A percentile compares a stretch with the other conserved stretches of the same genome.
Evolutionary conservation across 1,284 basidiomycete genomes (phyloP).

Genomic region (Sphaerobolus stellatus): DNA sequence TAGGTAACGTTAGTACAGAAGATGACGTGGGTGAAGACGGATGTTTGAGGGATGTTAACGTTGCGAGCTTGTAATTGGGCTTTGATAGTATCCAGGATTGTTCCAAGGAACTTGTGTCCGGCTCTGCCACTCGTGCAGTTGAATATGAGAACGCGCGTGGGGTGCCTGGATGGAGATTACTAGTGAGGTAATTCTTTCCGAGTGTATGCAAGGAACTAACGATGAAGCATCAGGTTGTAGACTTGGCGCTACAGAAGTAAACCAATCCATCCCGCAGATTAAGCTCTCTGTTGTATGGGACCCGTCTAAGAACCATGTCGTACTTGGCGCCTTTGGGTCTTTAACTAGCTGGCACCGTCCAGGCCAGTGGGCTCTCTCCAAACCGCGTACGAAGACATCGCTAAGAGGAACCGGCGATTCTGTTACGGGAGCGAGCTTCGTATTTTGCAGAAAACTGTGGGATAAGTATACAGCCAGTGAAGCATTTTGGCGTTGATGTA

Average conservation of each 20-base stretch:
- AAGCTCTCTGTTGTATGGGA: slow-evolving; percentile 95
- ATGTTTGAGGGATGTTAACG: slow-evolving; percentile 31
- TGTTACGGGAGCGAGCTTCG: slow-evolving; percentile 23
- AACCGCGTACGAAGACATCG: slow-evolving; percentile 55
- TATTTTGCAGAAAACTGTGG: slow-evolving; percentile 62
- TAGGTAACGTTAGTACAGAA: slow-evolving; percentile 98
- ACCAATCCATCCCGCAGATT: slow-evolving; percentile 87
- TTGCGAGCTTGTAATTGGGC: slow-evolving; percentile 45
- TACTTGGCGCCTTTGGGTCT: slow-evolving; percentile 49
- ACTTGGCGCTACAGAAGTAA: slow-evolving; percentile 54
- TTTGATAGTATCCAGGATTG: slow-evolving; percentile 53
- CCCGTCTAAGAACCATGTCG: slow-evolving; percentile 92
- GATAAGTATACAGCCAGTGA: slow-evolving; percentile 81
- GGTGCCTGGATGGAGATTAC: slow-evolving; percentile 9
- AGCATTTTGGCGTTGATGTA: slow-evolving; percentile 90
- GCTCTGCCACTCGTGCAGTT: slow-evolving; percentile 95
- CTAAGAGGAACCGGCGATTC: slow-evolving; percentile 42
- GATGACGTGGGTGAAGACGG: slow-evolving; percentile 82
- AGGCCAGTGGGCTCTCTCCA: slow-evolving; percentile 84
- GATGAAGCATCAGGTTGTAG: slow-evolving; percentile 24
- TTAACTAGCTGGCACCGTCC: slow-evolving; percentile 90
- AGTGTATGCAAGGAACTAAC: background rate
- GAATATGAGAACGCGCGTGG: slow-evolving; percentile 77
- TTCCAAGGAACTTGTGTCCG: slow-evolving; percentile 67
- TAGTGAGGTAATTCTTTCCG: background rate